Conservation (phyloP, 2,329 filamentous ascomycete species). For the Xylaria multiplex region DNA sequence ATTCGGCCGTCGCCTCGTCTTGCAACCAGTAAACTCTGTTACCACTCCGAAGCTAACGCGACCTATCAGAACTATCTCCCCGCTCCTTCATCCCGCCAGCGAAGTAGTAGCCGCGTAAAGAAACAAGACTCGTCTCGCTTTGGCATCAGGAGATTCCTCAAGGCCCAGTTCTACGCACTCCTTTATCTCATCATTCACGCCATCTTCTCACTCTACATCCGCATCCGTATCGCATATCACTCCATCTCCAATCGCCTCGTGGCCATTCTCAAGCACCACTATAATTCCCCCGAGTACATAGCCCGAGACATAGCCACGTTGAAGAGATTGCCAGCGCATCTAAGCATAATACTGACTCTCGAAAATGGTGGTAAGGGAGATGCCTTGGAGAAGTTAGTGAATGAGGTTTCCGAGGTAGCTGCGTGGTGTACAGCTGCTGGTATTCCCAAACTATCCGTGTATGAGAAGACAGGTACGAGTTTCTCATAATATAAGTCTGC, state of each 20-base stretch:
- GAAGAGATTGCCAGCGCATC: constrained; percentile 79
- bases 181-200: constrained; percentile 78
- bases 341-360: constrained; percentile 85
- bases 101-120: constrained; percentile 45
- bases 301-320: constrained; percentile 83
- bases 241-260: constrained; percentile 79
- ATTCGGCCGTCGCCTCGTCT: neutral
- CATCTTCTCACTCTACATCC: constrained; percentile 88
- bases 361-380: constrained; percentile 76
- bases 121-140: constrained; percentile 56
- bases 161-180: constrained; percentile 70
- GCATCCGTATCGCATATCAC: constrained; percentile 81
- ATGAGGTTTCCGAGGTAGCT: constrained; percentile 89
- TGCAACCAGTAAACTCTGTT: neutral
- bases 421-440: constrained; percentile 94
- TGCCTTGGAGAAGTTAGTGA: constrained; percentile 83
- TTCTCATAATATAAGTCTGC: constrained; percentile 15
- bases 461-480: constrained; percentile 84
- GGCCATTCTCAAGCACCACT: constrained; percentile 91
- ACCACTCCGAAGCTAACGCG: constrained; percentile 23
- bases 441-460: constrained; percentile 87
- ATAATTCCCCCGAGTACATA: constrained; percentile 93
- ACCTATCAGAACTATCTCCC: constrained; percentile 46
- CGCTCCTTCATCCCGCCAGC: constrained; percentile 42
- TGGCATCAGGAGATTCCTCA: constrained; percentile 70